Base-by-base conservation (phyloP, 2,329 filamentous ascomycete genomes). In the Aureobasidium sp. region DNA sequence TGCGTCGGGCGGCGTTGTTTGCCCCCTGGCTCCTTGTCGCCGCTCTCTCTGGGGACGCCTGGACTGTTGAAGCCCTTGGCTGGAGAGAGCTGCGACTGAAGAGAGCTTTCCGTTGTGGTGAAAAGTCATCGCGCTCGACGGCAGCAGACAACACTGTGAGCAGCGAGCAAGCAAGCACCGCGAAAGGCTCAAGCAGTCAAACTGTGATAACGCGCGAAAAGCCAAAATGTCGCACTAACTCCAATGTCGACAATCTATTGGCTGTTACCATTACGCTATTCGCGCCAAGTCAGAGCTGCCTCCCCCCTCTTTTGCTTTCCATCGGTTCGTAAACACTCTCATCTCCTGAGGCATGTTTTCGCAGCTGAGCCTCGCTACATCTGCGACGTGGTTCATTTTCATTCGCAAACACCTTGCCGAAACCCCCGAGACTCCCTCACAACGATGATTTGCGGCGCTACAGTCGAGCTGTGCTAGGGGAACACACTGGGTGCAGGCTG, bases 271-370 rank as follows among this genome's bases (percentile, higher is more conserved):
- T 32, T 44, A 55, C 42, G 54, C 42, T 58, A 58, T 16, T 27
- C 7, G 29, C 32, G 54, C 54, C 53, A 57, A 58, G 54, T 42
- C 54, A 57, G 54, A 58, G 14, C 21, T 30, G 39, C 21, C 21
- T 21, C 3, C 34, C 54, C 54, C 41, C 53, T 45, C 41, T 45
- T 45, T 45, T 57, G 39, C 53, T 45, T 44, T 25, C 41, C 53
- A 44, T 57, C 53, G 29, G 39, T 36, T 30, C 30, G 1, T 21
- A 30, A 27, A 39, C 42, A 47, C 42, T 29, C 42, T 47, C 54
- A 58, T 58, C 42, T 58, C 54, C 54, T 30, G 32, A 58, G 41
- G 54, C 42, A 47, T 58, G 42, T 57, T 57, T 54, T 54, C 27
- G 37, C 37, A 37, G 50, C 50, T 54, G 36, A 54, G 50, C 50